phyloP scores from a whole-genome alignment of 2,329 filamentous ascomycete species.

The Beauveria sp. region DNA sequence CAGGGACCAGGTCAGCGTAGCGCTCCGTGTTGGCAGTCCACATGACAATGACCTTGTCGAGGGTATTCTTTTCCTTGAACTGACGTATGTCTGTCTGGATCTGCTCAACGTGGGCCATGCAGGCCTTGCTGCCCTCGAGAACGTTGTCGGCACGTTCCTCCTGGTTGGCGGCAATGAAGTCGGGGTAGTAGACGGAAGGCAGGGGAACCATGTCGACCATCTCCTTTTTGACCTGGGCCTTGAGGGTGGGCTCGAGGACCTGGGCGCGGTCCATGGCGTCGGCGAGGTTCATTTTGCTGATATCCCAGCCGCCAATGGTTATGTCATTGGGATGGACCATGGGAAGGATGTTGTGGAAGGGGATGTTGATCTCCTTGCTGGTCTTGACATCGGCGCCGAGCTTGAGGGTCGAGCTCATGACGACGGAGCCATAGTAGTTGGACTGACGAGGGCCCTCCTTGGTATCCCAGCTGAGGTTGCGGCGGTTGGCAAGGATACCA shows the following conservation, averaged over 20 bases:
- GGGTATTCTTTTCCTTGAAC: conserved; percentile 76
- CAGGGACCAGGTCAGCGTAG: conserved; percentile 78
- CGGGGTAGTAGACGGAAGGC: conserved; percentile 95
- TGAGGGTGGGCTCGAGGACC: conserved; percentile 92
- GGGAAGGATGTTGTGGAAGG: conserved; percentile 86
- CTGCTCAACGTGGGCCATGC: conserved; percentile 80
- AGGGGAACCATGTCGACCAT: conserved; percentile 83
- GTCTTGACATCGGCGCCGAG: conserved; percentile 81
- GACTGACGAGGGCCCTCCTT: conserved; percentile 76
- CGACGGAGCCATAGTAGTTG: conserved; percentile 97
- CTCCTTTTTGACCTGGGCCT: conserved; percentile 83
- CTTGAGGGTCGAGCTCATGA: conserved; percentile 97
- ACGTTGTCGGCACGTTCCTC: conserved; percentile 92
- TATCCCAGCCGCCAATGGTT: conserved; percentile 94
- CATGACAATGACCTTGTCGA: conserved; percentile 94
- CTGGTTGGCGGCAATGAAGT: conserved; percentile 99
- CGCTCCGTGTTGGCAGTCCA: conserved; percentile 99
- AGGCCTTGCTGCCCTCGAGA: conserved; percentile 75
- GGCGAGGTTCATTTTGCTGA: conserved; percentile 82
- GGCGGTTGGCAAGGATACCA: conserved; percentile 92
- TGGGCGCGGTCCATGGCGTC: conserved; percentile 91
- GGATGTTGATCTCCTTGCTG: conserved; percentile 86
- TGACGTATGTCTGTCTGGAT: conserved; percentile 89
- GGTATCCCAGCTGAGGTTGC: conserved; percentile 81
- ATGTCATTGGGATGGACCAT: conserved; percentile 98